A percentile compares a stretch with the other conserved stretches of the same genome.
These are phyloP conservation scores for Aureobasidium sp. DNA, from an alignment of 2,329 filamentous ascomycete genomes.

Conservation along the genomic window DNA sequence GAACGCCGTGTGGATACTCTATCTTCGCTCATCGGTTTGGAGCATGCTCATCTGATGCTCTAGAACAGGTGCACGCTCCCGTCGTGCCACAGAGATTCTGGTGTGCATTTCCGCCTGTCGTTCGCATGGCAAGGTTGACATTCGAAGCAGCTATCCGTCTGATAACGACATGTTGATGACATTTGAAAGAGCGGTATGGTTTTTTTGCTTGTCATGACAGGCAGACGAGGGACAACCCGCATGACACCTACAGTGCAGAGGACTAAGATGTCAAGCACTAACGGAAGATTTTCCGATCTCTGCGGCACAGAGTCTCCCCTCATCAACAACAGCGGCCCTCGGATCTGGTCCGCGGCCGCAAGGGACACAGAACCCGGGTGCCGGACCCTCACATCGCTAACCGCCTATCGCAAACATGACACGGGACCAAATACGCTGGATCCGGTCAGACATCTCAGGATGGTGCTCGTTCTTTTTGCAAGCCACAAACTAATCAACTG, in stretches of 20 bases:
- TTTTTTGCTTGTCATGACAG: not conserved
- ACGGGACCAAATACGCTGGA: not conserved
- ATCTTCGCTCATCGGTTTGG: not conserved
- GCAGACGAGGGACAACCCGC: not conserved
- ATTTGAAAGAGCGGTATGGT: not conserved
- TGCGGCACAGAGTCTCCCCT: not conserved
- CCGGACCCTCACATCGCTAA: not conserved
- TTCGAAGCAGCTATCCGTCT: not conserved
- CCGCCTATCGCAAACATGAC: not conserved
- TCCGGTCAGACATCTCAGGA: not conserved
- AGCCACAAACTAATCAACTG: not conserved
- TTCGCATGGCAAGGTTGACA: not conserved
- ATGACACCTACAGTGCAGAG: not conserved
- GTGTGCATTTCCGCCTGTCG: not conserved
- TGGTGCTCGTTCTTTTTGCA: not conserved
- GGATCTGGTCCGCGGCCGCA: conserved; percentile 1
- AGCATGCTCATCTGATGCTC: not conserved
- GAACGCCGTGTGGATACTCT: not conserved
- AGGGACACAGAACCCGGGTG: conserved; percentile 1
- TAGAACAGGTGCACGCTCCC: not conserved
- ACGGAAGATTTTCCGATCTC: not conserved
- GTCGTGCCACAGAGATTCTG: not conserved
- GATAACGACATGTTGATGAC: not conserved
- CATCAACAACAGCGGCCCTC: not conserved
- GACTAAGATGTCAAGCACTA: not conserved